Conservation (phyloP, 164 flowering plant species). For the Vitis amurensis region DNA sequence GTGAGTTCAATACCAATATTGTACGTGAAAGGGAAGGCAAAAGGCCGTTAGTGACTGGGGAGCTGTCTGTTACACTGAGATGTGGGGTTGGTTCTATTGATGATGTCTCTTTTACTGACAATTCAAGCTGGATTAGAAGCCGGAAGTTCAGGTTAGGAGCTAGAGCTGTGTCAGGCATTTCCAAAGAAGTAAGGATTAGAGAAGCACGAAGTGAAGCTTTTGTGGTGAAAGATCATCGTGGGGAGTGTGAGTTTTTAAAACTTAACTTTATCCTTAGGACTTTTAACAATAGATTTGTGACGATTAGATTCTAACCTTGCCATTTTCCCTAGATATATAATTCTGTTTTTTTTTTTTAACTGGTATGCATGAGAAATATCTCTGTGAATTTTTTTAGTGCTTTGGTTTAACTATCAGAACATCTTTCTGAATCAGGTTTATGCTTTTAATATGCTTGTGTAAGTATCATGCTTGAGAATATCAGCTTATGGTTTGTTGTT, state of each 20-base stretch:
- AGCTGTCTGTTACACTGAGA: conserved; percentile 21
- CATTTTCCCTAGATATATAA: background rate
- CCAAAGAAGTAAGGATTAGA: conserved; percentile 28
- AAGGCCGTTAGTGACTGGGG: conserved; percentile 58
- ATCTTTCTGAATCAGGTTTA: background rate
- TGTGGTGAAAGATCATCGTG: conserved; percentile 65
- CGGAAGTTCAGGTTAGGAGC: conserved; percentile 57
- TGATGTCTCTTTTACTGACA: conserved; percentile 54
- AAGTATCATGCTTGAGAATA: too few relatives aligned
- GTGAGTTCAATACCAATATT: conserved; percentile 33
- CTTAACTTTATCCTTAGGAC: background rate
- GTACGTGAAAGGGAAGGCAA: conserved; percentile 55
- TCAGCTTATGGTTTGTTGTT: too few relatives aligned
- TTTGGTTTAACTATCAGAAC: background rate
- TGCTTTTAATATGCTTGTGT: background rate
- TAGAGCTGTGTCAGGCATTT: conserved; percentile 20
- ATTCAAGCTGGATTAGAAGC: conserved; percentile 60
- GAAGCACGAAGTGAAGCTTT: conserved; percentile 63
- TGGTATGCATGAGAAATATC: too few relatives aligned
- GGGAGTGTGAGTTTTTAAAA: conserved; percentile 48
- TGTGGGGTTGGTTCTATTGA: conserved; percentile 42
- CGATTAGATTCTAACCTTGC: background rate
- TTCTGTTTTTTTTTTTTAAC: too few relatives aligned
- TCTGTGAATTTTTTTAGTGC: too few relatives aligned
- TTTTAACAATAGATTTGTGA: background rate